Evolutionary conservation across 2,329 filamentous ascomycete genomes (phyloP).

Genomic region (Magnaporthiopsis rhizophila): DNA sequence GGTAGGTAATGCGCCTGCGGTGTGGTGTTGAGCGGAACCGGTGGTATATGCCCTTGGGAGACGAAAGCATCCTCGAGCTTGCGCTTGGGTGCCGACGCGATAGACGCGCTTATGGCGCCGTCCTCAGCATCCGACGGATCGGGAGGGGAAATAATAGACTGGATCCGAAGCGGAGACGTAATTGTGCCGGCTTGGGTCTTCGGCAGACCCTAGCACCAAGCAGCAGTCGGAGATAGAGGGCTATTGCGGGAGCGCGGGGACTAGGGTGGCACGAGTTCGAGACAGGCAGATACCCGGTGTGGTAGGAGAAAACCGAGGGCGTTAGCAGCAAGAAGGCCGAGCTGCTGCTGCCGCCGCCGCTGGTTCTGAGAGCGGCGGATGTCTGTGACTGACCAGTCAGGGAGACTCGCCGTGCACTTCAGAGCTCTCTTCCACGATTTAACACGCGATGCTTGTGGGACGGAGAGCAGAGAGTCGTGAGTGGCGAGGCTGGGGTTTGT

Average conservation of each 20-base stretch:
- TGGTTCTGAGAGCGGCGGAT: not conserved
- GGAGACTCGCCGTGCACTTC: no score
- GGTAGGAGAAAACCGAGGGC: not conserved
- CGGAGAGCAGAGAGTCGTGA: no score
- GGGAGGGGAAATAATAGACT: slow-evolving; percentile 41
- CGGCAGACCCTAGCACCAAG: slow-evolving; percentile 21
- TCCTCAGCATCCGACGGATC: slow-evolving; percentile 33
- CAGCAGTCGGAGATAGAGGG: not conserved
- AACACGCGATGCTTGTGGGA: no score
- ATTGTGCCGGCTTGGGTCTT: slow-evolving; percentile 39
- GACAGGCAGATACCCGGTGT: not conserved
- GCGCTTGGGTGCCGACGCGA: slow-evolving; percentile 27
- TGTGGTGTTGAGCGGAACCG: slow-evolving; percentile 16
- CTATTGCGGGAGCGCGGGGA: not conserved
- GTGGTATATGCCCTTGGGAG: slow-evolving; percentile 20
- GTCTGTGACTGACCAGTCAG: not conserved
- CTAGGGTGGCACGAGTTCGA: not conserved
- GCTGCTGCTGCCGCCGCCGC: not conserved
- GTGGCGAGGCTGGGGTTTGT: no score
- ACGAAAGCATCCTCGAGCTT: slow-evolving; percentile 28
- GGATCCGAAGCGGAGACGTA: slow-evolving; percentile 41
- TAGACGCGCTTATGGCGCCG: slow-evolving; percentile 20
- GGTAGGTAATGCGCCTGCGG: not conserved
- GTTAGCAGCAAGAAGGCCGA: not conserved
- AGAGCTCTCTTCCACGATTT: no score